phyloP scores from a whole-genome alignment of 169 alveolate genomes.

The Plasmodium relictum region DNA sequence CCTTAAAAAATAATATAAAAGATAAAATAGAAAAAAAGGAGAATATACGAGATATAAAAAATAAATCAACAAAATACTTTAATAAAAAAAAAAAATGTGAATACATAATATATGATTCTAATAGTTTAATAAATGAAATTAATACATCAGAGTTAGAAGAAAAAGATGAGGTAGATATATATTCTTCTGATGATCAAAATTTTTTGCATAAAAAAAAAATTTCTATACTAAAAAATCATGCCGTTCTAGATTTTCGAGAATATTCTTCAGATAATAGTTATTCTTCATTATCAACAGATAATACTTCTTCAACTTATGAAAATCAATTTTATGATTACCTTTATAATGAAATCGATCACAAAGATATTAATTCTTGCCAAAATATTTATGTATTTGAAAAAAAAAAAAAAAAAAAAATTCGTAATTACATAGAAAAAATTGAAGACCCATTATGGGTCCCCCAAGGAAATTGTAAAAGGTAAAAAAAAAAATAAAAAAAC shows the following conservation, averaged over 20 bases:
- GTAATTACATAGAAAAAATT: constrained; percentile 9
- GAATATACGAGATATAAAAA: neutral
- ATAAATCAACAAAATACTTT: neutral
- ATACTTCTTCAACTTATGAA: constrained; percentile 15
- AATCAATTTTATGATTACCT: constrained; percentile 26
- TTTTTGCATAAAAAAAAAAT: constrained; percentile 7
- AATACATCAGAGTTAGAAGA: constrained; percentile 22
- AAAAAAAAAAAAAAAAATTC: constrained; percentile 4
- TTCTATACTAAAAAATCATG: constrained; percentile 6
- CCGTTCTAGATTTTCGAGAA: neutral
- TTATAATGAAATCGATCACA: constrained; percentile 22
- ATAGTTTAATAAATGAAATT: constrained; percentile 24
- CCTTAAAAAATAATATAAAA: neutral
- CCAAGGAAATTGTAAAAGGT: constrained; percentile 36
- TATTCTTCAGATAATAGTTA: constrained; percentile 21
- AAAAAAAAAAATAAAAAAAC: neutral
- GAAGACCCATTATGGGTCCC: constrained; percentile 63
- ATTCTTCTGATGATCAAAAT: neutral
- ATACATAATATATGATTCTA: constrained; percentile 12
- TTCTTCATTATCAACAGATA: constrained; percentile 3
- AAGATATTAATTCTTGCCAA: neutral
- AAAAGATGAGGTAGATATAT: neutral
- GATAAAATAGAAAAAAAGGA: neutral
- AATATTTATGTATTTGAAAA: constrained; percentile 34
- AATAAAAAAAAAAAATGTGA: neutral